These are phyloP conservation scores for Chalciporus sp. DNA, from an alignment of 1,284 basidiomycete species.

Conservation along the genomic window DNA sequence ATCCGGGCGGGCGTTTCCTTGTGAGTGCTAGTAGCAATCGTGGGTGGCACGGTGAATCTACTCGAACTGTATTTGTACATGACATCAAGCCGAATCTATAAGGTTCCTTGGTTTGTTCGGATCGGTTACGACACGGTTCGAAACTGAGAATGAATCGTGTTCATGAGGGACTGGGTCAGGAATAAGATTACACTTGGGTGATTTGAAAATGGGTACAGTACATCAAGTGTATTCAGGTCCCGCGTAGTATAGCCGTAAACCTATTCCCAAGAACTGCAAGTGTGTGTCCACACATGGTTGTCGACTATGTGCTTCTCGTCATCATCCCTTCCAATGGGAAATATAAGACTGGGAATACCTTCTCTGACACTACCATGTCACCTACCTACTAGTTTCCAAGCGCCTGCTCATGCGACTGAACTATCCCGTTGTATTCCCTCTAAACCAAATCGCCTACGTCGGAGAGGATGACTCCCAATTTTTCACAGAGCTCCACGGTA, in stretches of 20 bases:
- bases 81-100: slow-evolving; percentile 65
- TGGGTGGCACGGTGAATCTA: slow-evolving; percentile 92
- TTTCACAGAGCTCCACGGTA: slow-evolving; percentile 50
- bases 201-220: slow-evolving; percentile 31
- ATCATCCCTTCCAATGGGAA: slow-evolving; percentile 27
- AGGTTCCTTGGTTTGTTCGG: slow-evolving; percentile 22
- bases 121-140: slow-evolving; percentile 27
- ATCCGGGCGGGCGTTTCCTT: slow-evolving; percentile 83
- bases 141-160: slow-evolving; percentile 1
- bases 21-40: slow-evolving; percentile 93
- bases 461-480: slow-evolving; percentile 50
- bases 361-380: slow-evolving; percentile 21
- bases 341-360: slow-evolving; percentile 31
- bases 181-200: slow-evolving; percentile 31
- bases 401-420: slow-evolving; percentile 32
- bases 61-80: slow-evolving; percentile 86
- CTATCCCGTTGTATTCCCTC: slow-evolving; percentile 35
- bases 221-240: slow-evolving; percentile 29
- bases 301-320: slow-evolving; percentile 35
- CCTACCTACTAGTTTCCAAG: slow-evolving; percentile 3
- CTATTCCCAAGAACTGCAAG: slow-evolving; percentile 11
- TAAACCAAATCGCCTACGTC: slow-evolving; percentile 39
- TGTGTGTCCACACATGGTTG: slow-evolving; percentile 20
- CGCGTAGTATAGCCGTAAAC: slow-evolving; percentile 35
- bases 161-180: background rate